Evolutionary conservation across 108 stramenopile species (phyloP).

Genomic region (Conticribra weissflogii): DNA sequence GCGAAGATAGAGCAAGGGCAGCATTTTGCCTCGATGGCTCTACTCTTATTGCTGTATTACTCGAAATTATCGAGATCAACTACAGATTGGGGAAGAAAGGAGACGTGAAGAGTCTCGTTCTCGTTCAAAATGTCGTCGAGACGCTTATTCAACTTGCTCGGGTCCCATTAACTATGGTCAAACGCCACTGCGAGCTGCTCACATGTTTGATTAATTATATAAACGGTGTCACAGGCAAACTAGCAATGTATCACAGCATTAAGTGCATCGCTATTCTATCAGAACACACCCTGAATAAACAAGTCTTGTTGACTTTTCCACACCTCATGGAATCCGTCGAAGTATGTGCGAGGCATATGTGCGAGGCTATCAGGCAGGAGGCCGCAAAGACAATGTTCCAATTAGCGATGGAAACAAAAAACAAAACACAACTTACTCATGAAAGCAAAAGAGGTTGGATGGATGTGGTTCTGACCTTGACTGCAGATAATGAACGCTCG

Average conservation of each 20-base stretch:
- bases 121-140: conserved; percentile 25
- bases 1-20: conserved; percentile 27
- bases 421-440: conserved; percentile 29
- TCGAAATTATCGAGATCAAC: conserved; percentile 41
- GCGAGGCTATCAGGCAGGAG: conserved; percentile 28
- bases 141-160: conserved; percentile 18
- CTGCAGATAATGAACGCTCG: conserved; percentile 9
- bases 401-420: conserved; percentile 35
- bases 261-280: conserved; percentile 36
- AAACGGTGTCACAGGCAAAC: conserved; percentile 26
- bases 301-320: conserved; percentile 13
- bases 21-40: conserved; percentile 38
- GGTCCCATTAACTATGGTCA: conserved; percentile 28
- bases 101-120: conserved; percentile 26
- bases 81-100: conserved; percentile 40
- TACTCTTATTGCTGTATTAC: conserved; percentile 27
- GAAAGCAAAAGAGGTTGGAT: conserved; percentile 19
- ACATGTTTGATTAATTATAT: conserved; percentile 30
- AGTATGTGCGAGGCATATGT: conserved; percentile 42
- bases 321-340: conserved; percentile 25
- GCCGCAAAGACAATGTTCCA: conserved; percentile 36
- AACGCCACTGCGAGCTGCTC: conserved; percentile 20
- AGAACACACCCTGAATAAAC: conserved; percentile 42
- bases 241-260: conserved; percentile 39
- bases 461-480: conserved; percentile 8